These are phyloP conservation scores for Tinospora cordifolia DNA, from an alignment of 164 flowering plant species.

Conservation along the genomic window DNA sequence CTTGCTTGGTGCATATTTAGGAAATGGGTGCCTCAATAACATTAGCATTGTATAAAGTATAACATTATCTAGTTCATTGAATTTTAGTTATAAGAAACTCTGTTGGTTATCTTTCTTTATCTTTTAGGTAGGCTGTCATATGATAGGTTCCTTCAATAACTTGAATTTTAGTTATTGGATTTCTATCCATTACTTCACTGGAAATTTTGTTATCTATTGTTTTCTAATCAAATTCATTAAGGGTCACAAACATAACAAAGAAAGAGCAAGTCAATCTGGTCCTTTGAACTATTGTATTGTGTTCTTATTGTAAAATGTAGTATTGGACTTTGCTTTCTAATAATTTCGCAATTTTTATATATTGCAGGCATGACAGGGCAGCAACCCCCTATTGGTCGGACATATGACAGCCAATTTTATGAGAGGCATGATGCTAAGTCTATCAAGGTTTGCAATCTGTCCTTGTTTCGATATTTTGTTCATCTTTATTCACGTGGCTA, in stretches of 20 bases:
- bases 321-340: not conserved
- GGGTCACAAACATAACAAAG: too few species aligned
- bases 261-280: too few species aligned
- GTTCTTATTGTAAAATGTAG: not conserved
- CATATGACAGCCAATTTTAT: conserved; percentile 46
- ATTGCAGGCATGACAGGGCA: conserved; percentile 31
- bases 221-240: too few species aligned
- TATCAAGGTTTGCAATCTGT: conserved; percentile 36
- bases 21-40: not conserved
- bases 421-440: conserved; percentile 48
- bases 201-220: too few species aligned
- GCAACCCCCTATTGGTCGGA: conserved; percentile 32
- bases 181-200: too few species aligned
- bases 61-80: not conserved
- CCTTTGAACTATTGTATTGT: not conserved
- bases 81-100: too few species aligned
- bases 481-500: not conserved
- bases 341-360: conserved; percentile 14
- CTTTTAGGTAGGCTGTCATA: too few species aligned
- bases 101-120: too few species aligned
- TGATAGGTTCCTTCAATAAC: too few species aligned
- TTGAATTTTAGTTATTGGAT: too few species aligned
- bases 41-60: not conserved
- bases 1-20: not conserved
- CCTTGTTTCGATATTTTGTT: not conserved